Evolutionary conservation across 371 early-diverging fungal species (phyloP), one percentile per base, ranked within the genome.

Genomic region (Mortierella sp.): DNA sequence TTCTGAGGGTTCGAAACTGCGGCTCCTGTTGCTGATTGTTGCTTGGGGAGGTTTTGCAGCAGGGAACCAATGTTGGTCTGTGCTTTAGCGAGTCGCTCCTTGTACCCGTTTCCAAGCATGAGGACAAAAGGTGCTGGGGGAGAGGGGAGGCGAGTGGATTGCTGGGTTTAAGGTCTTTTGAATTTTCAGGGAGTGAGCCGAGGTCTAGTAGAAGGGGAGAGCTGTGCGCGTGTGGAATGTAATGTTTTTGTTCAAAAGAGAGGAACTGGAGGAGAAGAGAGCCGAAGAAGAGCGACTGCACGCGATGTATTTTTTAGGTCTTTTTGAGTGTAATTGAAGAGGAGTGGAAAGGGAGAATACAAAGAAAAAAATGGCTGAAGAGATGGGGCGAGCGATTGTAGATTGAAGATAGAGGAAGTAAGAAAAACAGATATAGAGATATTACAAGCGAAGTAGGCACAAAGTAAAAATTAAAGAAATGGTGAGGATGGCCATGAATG

Each of bases 31-130:
- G 56, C n/a, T 18, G 65, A 18, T 18, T 44, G 65, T n/a, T 83
- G 83, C 70, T 77, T 84, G 54, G 84, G 51, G 44, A 78, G 46
- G 68, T 51, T 79, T 60, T 77, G 55, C n/a, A 86, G 46, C 18
- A 86, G 78, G 4, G 82, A 75, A 18, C 78, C 80, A 21, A 84
- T 65, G 75, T 68, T 81, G 75, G 48, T 81, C 72, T 78, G 85
- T 21, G 79, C 81, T 65, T 70, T 79, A 24, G 72, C 75, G n/a
- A 82, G 82, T 14, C 86, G 79, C 78, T 86, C 86, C 72, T 77
- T 86, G 74, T 86, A 82, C 44, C 86, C 77, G 72, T 86, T 86
- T 55, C 86, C 86, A 58, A 82, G 73, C 86, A 86, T 86, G 18
- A 35, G 27, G 65, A 32, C 38, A 65, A 38, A 60, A 5, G 29